Conservation (phyloP, 2,329 filamentous ascomycete genomes). For the Diplodia sapinea region DNA sequence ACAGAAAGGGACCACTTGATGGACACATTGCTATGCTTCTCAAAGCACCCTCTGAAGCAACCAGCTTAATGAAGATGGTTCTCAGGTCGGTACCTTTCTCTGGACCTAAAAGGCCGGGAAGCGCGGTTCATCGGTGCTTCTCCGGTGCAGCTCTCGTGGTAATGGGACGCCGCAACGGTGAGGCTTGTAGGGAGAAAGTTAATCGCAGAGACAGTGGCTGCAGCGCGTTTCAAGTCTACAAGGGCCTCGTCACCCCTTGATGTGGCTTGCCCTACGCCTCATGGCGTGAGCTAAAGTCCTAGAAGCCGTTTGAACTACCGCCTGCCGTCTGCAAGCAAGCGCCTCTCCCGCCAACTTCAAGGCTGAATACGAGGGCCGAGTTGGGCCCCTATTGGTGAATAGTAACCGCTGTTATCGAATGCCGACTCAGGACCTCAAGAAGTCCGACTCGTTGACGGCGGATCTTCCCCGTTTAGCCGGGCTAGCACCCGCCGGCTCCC, state of each 20-base stretch:
- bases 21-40: not conserved
- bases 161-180: not conserved
- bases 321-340: not conserved
- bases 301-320: not conserved
- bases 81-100: not conserved
- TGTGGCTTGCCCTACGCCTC: slow-evolving; percentile 3
- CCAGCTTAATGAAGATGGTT: not conserved
- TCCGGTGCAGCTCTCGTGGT: not conserved
- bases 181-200: slow-evolving; percentile 1
- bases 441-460: not conserved
- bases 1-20: not conserved
- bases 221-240: slow-evolving; percentile 15
- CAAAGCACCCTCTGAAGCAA: not conserved
- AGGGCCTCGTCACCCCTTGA: slow-evolving; percentile 8
- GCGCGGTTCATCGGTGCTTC: slow-evolving; percentile 2
- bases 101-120: not conserved
- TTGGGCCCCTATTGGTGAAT: slow-evolving; percentile 1
- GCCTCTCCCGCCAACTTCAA: not conserved
- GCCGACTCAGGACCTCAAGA: not conserved
- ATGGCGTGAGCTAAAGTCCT: slow-evolving; percentile 4
- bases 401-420: not conserved
- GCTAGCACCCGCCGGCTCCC: not conserved
- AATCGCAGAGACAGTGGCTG: not conserved
- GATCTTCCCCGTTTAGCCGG: not conserved
- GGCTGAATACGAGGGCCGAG: slow-evolving; percentile 1